phyloP scores from a whole-genome alignment of 2,329 filamentous ascomycete species.

The Hirsutella rhossiliensis region DNA sequence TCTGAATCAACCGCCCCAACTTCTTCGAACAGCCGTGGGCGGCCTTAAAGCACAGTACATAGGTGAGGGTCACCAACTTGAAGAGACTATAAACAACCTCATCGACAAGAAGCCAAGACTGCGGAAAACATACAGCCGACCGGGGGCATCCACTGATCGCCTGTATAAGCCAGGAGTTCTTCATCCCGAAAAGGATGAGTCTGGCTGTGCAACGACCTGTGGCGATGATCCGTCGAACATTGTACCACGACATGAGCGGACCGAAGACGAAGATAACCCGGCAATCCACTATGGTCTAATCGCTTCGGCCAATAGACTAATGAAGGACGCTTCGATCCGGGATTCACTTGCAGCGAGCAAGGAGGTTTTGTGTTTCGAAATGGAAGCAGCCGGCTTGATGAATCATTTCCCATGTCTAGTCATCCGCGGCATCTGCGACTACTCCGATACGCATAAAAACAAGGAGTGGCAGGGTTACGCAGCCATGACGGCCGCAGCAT shows the following conservation, averaged over 20 bases:
- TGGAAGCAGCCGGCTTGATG: too few species aligned
- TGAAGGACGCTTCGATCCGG: neutral
- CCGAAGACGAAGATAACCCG: neutral
- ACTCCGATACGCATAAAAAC: too few species aligned
- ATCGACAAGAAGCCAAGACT: neutral
- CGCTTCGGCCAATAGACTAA: neutral
- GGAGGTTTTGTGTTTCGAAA: neutral
- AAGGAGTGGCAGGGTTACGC: constrained; percentile 7
- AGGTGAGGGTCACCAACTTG: neutral
- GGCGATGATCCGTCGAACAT: neutral
- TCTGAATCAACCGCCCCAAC: constrained; percentile 6
- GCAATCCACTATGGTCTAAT: neutral
- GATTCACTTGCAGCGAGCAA: constrained; percentile 10
- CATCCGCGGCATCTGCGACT: too few species aligned
- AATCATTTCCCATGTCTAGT: too few species aligned
- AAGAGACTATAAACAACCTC: neutral
- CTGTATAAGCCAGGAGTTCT: neutral
- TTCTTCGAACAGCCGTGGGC: constrained; percentile 1
- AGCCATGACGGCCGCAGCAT: constrained; percentile 14
- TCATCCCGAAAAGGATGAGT: neutral
- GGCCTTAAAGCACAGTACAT: neutral
- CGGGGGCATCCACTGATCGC: neutral
- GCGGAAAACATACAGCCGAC: neutral
- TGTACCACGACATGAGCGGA: neutral
- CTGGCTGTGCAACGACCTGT: neutral